Evolutionary conservation across 1,284 basidiomycete species (phyloP), one percentile per base, ranked within the genome.

Genomic region (Boletus semigastroideus): DNA sequence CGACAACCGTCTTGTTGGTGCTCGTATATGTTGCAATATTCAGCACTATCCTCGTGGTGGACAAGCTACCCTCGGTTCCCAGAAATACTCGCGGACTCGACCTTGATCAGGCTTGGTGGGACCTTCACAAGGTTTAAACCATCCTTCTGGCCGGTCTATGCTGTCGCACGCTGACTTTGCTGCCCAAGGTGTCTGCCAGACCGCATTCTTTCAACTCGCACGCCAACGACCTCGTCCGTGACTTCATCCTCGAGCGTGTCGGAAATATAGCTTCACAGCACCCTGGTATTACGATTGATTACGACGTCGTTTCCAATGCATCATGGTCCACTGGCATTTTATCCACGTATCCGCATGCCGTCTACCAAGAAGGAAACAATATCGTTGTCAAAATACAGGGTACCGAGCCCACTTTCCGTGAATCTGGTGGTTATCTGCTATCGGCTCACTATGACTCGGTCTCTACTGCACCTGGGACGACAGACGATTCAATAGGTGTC

Each of bases 391-490:
- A 83, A 61, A 73, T 89, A 14, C 79, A 84, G 44, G 88, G 89
- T 5, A 76, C 74, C 0, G 72, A 79, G 11, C 62, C 66, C 6
- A 57, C 59, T 6, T 68, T 64, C 30, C 51, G 58, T 28, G 53
- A 73, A 12, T 56, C 62, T 12, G 71, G 78, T 25, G 82, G 79
- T 0, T 82, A 88, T 4, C 67, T 92, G n/a, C 84, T 92, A 54
- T 90, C 87, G 0, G 87, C 87, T 2, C 90, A 92, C 60, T 89
- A 82, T 63, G 88, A 91, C 68, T 89, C 87, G 0, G 87, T 90
- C 1, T 86, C 87, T 0, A 87, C 86, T 2, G 83, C 84, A 2
- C 77, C 81, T 0, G 90, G 90, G 4, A 84, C 83, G 3, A 88
- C 86, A 2, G 90, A 92, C 58, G 81, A 90, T 58, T 86, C 86